Conservation (phyloP, 176 grass and related monocot genomes). For the Zea luxurians region DNA sequence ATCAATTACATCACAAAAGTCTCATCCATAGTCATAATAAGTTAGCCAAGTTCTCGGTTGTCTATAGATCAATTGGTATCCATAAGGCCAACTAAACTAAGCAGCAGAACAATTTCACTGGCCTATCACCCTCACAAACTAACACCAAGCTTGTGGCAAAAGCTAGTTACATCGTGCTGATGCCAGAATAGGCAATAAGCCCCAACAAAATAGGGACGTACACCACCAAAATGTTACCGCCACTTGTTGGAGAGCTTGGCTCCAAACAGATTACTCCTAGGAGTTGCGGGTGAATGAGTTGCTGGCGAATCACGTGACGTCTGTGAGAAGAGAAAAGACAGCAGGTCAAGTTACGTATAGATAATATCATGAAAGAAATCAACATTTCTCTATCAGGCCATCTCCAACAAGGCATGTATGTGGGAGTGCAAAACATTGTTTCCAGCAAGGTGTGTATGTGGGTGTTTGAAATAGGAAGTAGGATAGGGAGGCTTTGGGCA, state of each 20-base stretch:
- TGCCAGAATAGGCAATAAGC: constrained; percentile 4
- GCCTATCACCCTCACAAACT: constrained; percentile 5
- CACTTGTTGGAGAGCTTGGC: constrained; percentile 23
- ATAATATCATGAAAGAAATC: too few species aligned
- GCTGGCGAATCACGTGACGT: constrained; percentile 34
- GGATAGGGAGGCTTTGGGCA: too few species aligned
- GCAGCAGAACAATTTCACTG: background rate
- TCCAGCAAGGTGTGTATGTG: too few species aligned
- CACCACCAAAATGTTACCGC: background rate
- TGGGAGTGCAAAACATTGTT: too few species aligned
- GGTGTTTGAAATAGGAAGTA: too few species aligned
- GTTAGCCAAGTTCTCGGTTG: too few species aligned
- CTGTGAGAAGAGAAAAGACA: constrained; percentile 3
- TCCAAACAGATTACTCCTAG: constrained; percentile 41
- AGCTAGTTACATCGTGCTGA: constrained; percentile 16
- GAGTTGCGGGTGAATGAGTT: constrained; percentile 35
- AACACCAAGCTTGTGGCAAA: background rate
- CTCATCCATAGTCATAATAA: too few species aligned
- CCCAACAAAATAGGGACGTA: constrained; percentile 15
- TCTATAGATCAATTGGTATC: background rate
- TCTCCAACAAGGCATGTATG: too few species aligned
- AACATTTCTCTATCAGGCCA: too few species aligned
- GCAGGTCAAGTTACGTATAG: background rate
- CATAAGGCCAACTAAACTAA: background rate
- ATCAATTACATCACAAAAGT: too few species aligned